A percentile compares a stretch with the other conserved stretches of the same genome.
These are phyloP conservation scores for Macadamia tetraphylla DNA, from an alignment of 164 flowering plant genomes.

Conservation along the genomic window DNA sequence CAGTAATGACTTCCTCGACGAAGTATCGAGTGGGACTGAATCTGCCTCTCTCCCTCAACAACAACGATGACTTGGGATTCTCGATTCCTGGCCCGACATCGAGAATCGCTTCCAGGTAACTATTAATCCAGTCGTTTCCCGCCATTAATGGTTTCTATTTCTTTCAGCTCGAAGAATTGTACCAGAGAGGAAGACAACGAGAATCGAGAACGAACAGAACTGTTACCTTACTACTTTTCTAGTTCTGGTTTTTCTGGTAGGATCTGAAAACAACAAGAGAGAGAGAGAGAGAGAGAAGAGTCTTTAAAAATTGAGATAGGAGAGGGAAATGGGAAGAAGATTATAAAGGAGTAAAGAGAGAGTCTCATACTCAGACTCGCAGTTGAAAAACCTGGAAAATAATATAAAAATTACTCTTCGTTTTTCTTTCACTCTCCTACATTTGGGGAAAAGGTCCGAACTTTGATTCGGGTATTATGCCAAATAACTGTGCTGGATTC, in stretches of 20 bases:
- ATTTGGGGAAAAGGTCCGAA: neutral
- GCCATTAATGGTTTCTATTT: conserved; percentile 49
- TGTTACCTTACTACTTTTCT: neutral
- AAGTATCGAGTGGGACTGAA: conserved; percentile 96
- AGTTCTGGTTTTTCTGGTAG: neutral
- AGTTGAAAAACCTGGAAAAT: too few species aligned
- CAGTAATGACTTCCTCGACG: conserved; percentile 94
- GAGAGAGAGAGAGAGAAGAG: too few species aligned
- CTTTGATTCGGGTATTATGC: too few species aligned
- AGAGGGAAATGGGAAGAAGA: neutral
- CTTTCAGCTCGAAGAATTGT: too few species aligned
- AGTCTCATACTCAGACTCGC: too few species aligned
- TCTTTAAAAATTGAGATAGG: neutral
- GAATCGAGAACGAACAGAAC: neutral
- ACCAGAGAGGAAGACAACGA: conserved; percentile 5
- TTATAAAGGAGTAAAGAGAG: neutral
- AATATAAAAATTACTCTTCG: too few species aligned
- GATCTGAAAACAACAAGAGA: neutral
- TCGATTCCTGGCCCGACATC: conserved; percentile 79
- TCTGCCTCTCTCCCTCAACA: conserved; percentile 85
- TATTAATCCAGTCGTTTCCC: conserved; percentile 98
- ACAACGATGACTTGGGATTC: conserved; percentile 50
- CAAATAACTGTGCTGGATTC: too few species aligned
- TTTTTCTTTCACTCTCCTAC: too few species aligned
- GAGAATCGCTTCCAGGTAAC: conserved; percentile 94